Evolutionary conservation across 202 grass and related monocot species (phyloP).

Genomic region (Setaria viridis): DNA sequence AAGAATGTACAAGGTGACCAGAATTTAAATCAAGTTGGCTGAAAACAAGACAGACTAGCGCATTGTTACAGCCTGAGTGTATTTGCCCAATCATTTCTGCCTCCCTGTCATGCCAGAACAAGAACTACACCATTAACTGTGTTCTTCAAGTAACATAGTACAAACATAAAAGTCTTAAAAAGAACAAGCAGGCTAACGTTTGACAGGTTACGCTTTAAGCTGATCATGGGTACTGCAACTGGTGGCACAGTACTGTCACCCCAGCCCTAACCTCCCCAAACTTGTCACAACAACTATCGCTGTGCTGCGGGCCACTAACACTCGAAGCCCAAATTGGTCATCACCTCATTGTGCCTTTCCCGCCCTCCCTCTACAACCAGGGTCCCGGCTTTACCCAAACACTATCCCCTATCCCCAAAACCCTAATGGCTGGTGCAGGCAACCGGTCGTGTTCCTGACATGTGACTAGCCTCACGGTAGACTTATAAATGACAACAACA

Average conservation of each 20-base stretch:
- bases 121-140: neutral
- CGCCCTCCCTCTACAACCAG: neutral
- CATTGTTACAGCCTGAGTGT: slow-evolving; percentile 12
- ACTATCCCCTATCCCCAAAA: neutral
- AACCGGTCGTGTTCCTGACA: neutral
- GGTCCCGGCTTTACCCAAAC: neutral
- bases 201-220: too few species aligned
- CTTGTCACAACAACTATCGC: neutral
- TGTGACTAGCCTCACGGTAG: neutral
- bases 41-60: neutral
- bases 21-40: slow-evolving; percentile 26
- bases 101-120: slow-evolving; percentile 12
- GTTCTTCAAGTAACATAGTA: slow-evolving; percentile 6
- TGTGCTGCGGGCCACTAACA: neutral
- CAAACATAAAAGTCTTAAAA: neutral
- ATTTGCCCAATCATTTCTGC: slow-evolving; percentile 3
- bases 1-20: slow-evolving; percentile 25
- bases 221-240: neutral
- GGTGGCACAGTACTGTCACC: neutral
- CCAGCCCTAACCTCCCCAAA: neutral
- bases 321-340: neutral
- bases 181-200: too few species aligned
- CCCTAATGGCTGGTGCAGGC: neutral
- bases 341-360: neutral
- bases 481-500: neutral